Conservation (phyloP, 2,329 filamentous ascomycete genomes). For the Nigrospora sphaerica region DNA sequence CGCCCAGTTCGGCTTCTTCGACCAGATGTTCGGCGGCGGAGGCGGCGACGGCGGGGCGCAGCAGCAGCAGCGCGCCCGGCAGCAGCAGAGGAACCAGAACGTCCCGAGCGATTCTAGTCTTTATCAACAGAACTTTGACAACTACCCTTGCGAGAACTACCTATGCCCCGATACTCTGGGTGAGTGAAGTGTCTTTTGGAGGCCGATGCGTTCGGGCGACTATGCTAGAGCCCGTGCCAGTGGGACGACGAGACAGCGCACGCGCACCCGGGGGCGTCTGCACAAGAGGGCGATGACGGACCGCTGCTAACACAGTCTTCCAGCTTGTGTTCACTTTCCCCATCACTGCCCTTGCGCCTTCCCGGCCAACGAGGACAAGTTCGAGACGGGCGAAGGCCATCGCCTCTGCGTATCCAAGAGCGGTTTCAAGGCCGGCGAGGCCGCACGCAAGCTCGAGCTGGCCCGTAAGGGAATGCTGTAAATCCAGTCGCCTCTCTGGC, state of each 20-base stretch:
- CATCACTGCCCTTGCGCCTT: conserved; percentile 95
- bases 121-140: conserved; percentile 44
- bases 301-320: too few species aligned
- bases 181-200: conserved; percentile 11
- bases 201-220: neutral
- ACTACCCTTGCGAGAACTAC: conserved; percentile 86
- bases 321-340: conserved; percentile 87
- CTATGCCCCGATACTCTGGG: conserved; percentile 85
- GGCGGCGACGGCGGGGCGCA: conserved; percentile 25
- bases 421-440: conserved; percentile 65
- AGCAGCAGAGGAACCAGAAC: conserved; percentile 60
- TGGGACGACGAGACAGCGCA: too few species aligned
- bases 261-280: too few species aligned
- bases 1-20: conserved; percentile 95
- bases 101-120: conserved; percentile 75
- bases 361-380: conserved; percentile 68
- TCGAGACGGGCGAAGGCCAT: conserved; percentile 65
- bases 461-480: conserved; percentile 71
- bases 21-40: conserved; percentile 83
- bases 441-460: conserved; percentile 68
- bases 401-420: conserved; percentile 69
- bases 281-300: neutral
- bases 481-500: conserved; percentile 7
- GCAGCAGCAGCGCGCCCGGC: conserved; percentile 45
- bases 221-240: too few species aligned